Evolutionary conservation across 2,329 filamentous ascomycete genomes (phyloP), one percentile per base, ranked within the genome.

Genomic region (Gaeumannomyces tritici): DNA sequence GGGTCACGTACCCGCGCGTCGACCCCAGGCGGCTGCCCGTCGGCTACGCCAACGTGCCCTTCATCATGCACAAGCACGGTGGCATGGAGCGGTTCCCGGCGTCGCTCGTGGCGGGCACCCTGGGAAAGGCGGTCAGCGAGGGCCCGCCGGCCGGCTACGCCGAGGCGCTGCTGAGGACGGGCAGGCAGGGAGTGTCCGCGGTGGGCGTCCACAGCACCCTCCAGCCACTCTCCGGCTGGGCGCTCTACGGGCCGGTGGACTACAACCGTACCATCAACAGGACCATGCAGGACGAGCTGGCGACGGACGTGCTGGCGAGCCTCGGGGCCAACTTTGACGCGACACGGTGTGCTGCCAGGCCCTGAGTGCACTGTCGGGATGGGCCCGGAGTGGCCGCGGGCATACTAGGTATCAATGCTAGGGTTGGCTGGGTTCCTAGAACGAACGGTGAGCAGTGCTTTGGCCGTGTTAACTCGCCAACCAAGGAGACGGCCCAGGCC

Each of bases 221-320:
- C 8, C 67, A 70, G 65, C 76, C 76, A 11, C 64, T 74, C 42
- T 76, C 74, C 57, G 71, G 73, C 18, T 78, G 76, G 75, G 75
- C 77, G 65, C 58, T 77, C 31, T 77, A 76, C 61, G 75, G 69
- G 1, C 75, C 75, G 1, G 71, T 73, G 2, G 66, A 73, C 13
- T 58, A 67, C 35, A 68, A 69, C 1, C 60, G 61, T 18, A 55
- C 61, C 13, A 35, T 35, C 33, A 35, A 35, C 33, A 15, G 33
- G 33, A 4, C 33, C 4, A 4, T 18, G 11, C n/a, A 55, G 51
- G 47, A 54, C 12, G 60, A 56, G n/a, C 55, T 54, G 29, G 51
- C 55, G 29, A 9, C 42, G 29, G 54, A 27, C 3, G 31, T 55
- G 13, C 29, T 61, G 51, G 54, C 47, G 15, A 61, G 60, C 15